Evolutionary conservation across 2,329 filamentous ascomycete genomes (phyloP).

Genomic region (Xylariaceae sp.): DNA sequence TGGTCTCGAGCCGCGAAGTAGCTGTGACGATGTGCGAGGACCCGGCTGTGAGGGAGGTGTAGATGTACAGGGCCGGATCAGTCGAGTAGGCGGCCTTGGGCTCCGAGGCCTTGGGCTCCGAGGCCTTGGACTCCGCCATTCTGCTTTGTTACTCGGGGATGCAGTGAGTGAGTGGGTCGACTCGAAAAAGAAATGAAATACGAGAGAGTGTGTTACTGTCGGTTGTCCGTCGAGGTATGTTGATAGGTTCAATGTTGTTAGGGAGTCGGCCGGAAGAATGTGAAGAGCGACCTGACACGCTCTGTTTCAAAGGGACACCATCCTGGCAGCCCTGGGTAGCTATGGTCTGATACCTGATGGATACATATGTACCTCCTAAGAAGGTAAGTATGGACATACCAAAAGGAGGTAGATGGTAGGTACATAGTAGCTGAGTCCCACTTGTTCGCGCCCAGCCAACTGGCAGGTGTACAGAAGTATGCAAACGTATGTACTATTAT

Average conservation of each 20-base stretch:
- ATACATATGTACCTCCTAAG: not conserved
- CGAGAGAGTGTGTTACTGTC: no score
- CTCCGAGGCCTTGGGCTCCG: conserved; percentile 31
- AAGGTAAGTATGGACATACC: no score
- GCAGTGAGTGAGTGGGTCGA: not conserved
- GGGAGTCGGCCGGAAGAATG: not conserved
- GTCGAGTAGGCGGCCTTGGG: conserved; percentile 46
- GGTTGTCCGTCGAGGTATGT: no score
- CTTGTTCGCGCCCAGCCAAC: not conserved
- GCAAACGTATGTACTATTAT: no score
- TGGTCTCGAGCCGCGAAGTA: conserved; percentile 93
- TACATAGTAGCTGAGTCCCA: not conserved
- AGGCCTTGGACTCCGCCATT: not conserved
- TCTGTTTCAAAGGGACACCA: not conserved
- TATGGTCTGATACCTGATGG: not conserved
- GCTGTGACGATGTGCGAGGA: conserved; percentile 96
- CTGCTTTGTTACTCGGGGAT: not conserved
- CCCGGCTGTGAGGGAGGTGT: conserved; percentile 92
- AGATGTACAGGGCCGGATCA: conserved; percentile 84
- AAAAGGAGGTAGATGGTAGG: no score
- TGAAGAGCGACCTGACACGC: not conserved
- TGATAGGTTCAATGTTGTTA: not conserved
- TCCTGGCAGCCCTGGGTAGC: no score
- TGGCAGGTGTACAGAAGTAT: no score
- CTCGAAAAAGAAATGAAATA: not conserved